Evolutionary conservation across 1,284 basidiomycete species (phyloP), one percentile per base, ranked within the genome.

Genomic region (Trichosporon sp.): DNA sequence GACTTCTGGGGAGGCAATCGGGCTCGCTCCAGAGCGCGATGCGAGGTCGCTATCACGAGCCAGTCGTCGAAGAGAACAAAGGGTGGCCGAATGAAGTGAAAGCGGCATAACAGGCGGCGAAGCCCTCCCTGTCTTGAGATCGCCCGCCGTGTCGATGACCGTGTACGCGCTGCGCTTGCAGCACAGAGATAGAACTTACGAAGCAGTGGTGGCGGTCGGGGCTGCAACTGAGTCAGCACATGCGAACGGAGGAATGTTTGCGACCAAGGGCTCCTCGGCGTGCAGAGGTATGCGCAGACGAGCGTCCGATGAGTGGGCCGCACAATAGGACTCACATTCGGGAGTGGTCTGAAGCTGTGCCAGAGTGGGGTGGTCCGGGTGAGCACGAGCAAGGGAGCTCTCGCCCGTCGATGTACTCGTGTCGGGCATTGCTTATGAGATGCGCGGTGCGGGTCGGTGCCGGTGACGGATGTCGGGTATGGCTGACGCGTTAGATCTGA

Each of bases 321-420:
- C 34, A 13, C 13, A 31, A 21, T 29, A 47, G 21, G n/a, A 70
- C 68, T 70, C 44, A 71, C 70, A 51, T 18, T 67, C 32, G 12
- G 65, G 53, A 3, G 65, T 51, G 2, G 67, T 66, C 38, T 68
- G 35, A 8, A 73, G 51, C 51, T 70, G 69, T 15, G 69, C 15
- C n/a, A 73, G 65, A 15, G 68, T 70, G 5, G 72, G 69, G n/a
- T 73, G 69, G 65, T 70, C 69, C 11, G 69, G 72, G 44, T 70
- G 72, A 23, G 72, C 65, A 15, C 68, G 65, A 9, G 69, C 67
- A 29, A 73, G 69, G 1, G 71, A 72, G 67, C 70, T 71, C 32
- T 66, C 58, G 31, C 53, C 62, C 18, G 66, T 35, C 42, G 11
- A 21, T 27, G 47, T 58, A n/a, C 27, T 63, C 23, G 62, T 38